These are phyloP conservation scores for Populus simonii DNA, from an alignment of 345 rosid genomes.

Conservation along the genomic window DNA sequence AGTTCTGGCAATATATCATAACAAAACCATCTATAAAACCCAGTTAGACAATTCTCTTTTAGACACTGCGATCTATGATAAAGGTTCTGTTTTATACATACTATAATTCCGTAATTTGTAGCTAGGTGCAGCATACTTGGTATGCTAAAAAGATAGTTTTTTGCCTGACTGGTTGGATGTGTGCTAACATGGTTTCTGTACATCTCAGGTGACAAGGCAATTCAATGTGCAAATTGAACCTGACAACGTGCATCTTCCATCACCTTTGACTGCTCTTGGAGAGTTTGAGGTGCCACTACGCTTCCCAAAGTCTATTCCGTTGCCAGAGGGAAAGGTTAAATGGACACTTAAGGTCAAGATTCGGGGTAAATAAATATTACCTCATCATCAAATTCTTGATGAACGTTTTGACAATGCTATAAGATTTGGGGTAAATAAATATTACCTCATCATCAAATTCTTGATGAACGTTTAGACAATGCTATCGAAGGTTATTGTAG, in stretches of 20 bases:
- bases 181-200: neutral
- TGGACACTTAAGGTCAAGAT: constrained; percentile 80
- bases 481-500: neutral
- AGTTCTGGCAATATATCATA: neutral
- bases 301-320: constrained; percentile 73
- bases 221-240: constrained; percentile 70
- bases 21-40: neutral
- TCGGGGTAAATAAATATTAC: constrained; percentile 51
- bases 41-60: neutral
- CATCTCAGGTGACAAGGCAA: constrained; percentile 74
- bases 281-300: constrained; percentile 72
- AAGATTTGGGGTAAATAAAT: constrained; percentile 71
- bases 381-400: neutral
- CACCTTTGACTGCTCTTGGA: constrained; percentile 65
- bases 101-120: no score
- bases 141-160: no score
- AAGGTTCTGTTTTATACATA: no score
- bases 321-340: constrained; percentile 70
- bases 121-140: no score
- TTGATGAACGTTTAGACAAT: neutral
- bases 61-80: no score
- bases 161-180: neutral
- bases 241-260: constrained; percentile 58
- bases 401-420: neutral
- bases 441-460: neutral